Base-by-base conservation (phyloP, 495 filamentous ascomycete genomes). In the Talaromyces ruber region DNA sequence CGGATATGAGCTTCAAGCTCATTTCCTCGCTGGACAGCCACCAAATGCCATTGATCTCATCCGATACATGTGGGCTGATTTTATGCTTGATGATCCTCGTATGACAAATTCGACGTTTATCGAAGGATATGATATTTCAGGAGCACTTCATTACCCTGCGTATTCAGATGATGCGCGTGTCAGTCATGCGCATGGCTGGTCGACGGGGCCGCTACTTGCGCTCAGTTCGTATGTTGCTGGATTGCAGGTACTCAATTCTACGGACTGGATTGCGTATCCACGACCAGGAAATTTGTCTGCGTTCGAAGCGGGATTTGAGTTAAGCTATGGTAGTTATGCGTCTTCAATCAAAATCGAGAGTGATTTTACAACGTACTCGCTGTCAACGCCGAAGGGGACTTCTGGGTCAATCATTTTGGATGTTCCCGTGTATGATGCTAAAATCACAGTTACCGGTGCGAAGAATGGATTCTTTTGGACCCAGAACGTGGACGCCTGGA, bases 91-190 rank as follows among this genome's bases (percentile, higher is more conserved):
- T 57, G 80, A 83, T 54, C 75, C 77, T 4, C 76, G 80, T 12
- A 82, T 86, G 74, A 88, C 84, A 2, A 82, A 85, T 56, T 79
- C 75, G 1, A 85, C 82, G 0, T 79, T 85, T n/a, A 79, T 83
- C 57, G 85, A 88, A 64, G 83, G 83, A 0, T 86, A 83, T 64
- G 68, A 77, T 3, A 74, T 71, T 0, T 76, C 83, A 66, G 84
- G 84, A 6, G 66, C 76, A 37, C 52, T 84, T 22, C 79, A 82
- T 59, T 86, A 88, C 66, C 78, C 82, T 4, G 79, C 82, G 0
- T 86, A 86, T 67, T 69, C 63, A 39, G 79, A 79, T 60, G 73
- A 79, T 32, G 72, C 82, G 6, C 72, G 82, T 8, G 77, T 82
- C 25, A 79, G 72, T 14, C 83, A 85, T 65, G 83, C 83, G 0